These are phyloP conservation scores for Petunia secreta DNA, from an alignment of 257 asterid genomes.

Conservation along the genomic window DNA sequence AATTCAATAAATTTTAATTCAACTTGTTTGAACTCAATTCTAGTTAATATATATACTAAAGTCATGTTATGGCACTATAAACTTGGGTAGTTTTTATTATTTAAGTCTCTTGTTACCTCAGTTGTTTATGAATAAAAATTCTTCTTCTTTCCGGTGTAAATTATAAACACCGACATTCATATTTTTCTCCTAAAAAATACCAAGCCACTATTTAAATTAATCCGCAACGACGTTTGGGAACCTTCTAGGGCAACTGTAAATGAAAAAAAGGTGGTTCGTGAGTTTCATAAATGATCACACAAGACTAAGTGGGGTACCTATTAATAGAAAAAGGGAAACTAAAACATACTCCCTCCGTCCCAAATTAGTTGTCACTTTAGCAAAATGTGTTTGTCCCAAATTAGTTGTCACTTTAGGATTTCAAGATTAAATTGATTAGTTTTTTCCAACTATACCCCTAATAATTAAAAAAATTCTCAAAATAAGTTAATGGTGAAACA, in stretches of 20 bases:
- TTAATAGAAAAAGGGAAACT: neutral
- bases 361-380: too few species aligned
- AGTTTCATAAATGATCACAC: conserved; percentile 24
- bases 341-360: too few species aligned
- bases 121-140: neutral
- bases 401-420: too few species aligned
- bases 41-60: neutral
- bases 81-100: conserved; percentile 18
- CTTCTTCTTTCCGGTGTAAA: conserved; percentile 6
- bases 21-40: neutral
- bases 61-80: conserved; percentile 14
- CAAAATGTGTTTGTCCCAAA: too few species aligned
- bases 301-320: neutral
- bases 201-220: conserved; percentile 2
- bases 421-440: too few species aligned
- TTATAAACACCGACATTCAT: neutral
- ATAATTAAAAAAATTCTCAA: too few species aligned
- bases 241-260: neutral
- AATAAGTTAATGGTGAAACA: too few species aligned
- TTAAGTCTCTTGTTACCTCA: neutral
- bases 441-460: too few species aligned
- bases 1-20: neutral
- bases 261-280: neutral
- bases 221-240: conserved; percentile 17
- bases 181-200: neutral